These are phyloP conservation scores for Babjeviella inositovora DNA, from an alignment of 805 yeast species.

Conservation along the genomic window DNA sequence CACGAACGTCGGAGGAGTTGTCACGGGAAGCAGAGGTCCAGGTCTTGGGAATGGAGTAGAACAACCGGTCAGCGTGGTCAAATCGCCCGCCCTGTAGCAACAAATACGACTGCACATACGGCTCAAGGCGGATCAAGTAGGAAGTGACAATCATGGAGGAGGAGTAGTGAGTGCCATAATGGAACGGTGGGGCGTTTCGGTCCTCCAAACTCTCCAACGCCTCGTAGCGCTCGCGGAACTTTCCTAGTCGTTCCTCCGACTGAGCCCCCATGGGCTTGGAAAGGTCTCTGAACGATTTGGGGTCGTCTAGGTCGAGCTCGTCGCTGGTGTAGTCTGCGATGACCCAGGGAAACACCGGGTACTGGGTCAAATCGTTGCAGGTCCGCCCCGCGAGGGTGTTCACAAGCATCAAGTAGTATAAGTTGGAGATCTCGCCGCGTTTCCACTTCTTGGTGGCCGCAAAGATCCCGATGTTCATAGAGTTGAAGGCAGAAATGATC, in stretches of 20 bases:
- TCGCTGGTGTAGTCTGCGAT: conserved; percentile 69
- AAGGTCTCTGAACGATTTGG: conserved; percentile 53
- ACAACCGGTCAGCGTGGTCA: conserved; percentile 78
- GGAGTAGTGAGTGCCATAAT: conserved; percentile 87
- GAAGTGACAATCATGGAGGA: conserved; percentile 89
- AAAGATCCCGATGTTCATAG: conserved; percentile 12
- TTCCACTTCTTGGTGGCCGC: conserved; percentile 59
- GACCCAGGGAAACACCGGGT: conserved; percentile 89
- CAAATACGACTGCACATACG: conserved; percentile 67
- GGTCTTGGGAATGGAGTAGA: conserved; percentile 57
- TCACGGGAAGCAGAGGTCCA: conserved; percentile 73
- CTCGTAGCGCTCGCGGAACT: conserved; percentile 57
- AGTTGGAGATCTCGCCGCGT: conserved; percentile 66
- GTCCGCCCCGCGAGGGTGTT: conserved; percentile 84
- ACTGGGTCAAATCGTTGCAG: conserved; percentile 77
- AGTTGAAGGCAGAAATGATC: conserved; percentile 26
- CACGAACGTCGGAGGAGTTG: conserved; percentile 78
- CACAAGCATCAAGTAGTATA: conserved; percentile 63
- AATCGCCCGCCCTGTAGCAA: conserved; percentile 76
- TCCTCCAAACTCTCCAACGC: conserved; percentile 52
- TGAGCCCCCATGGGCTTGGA: conserved; percentile 92
- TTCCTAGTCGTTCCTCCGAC: conserved; percentile 33
- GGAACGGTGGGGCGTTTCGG: conserved; percentile 56
- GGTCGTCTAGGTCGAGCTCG: conserved; percentile 46
- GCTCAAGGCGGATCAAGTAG: conserved; percentile 59